Evolutionary conservation across 306 rosid genomes (phyloP), one percentile per base, ranked within the genome.

Genomic region (Lathyrus oleraceus): DNA sequence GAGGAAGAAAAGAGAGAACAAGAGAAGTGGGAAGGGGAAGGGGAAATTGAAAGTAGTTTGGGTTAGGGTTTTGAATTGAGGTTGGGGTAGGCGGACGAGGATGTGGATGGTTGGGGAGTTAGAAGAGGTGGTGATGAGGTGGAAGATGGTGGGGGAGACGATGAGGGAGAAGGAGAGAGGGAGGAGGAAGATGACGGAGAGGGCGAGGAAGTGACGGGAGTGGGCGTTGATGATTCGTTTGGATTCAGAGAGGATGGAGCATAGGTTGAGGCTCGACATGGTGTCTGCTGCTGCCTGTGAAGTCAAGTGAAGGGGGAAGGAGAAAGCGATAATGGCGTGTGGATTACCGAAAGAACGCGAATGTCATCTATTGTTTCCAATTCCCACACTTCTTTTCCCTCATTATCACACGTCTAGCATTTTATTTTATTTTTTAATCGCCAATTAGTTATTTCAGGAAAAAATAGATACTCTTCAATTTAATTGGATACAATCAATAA

Each of bases 141-240:
- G 68, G 39, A 4, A 6, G 47, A 78, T 48, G 59, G 54, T 68
- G 40, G 89, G 90, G 61, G 17, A 82, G 82, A 80, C 85, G 61
- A 77, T 42, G 76, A 73, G 65, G 64, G 82, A 78, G 86, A 91
- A 19, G 60, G 87, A 83, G 67, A 85, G 81, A 6, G 96, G 92
- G 71, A 87, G 88, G 62, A 89, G 86, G 82, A 85, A 82, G 83
- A 88, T 57, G 79, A 86, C 84, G 27, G 90, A 86, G 74, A 88
- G 88, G 20, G 84, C 92, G 0, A 91, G 81, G 86, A 91, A 88
- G 77, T 88, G 95, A 73, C 87, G 87, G 9, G 90, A 78, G 87
- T 86, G 97, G 1, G 96, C 87, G 80, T 80, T 80, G 75, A 88
- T 70, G 17, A 88, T 86, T 58, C 95, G 82, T 59, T 80, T 88